Base-by-base conservation (phyloP, 164 flowering plant genomes). In the Stephania japonica region DNA sequence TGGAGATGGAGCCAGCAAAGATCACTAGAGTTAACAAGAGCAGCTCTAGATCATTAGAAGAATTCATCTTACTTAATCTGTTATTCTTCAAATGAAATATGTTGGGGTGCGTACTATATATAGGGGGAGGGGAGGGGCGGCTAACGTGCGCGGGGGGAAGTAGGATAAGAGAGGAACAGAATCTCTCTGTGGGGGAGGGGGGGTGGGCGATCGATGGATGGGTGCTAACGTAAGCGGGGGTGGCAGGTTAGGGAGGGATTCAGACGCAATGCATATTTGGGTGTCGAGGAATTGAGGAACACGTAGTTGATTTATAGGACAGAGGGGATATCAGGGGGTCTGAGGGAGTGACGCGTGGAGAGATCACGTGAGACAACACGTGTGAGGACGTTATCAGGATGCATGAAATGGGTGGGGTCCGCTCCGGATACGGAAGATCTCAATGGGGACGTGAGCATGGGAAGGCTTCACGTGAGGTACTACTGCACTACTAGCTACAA, bases 351-450 rank as follows among this genome's bases (percentile, higher is more conserved):
- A 18, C 49, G 16, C 42, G 77, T 77, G 77, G 7, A 18, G 9
- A 27, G 24, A 50, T 70, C 84, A 82, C 86, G 82, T 82, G 87
- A 77, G 76, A 62, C 13, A 76, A 72, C 87, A 86, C 87, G 85
- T 84, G 91, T 73, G 83, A 68, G 50, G 24, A 41, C 61, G 50
- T 24, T 3, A 38, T 32, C 65, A 68, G 13, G 61, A 61, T 53
- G 62, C 41, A 65, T 32, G 61, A 23, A 43, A 27, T 13, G 63
- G 65, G 13, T 67, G 82, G 83, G 84, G 70, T 70, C 84, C 83
- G 72, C 62, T 3, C 0, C 1, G 75, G 88, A 87, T 87, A 82
- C 85, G 87, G 89, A 81, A 78, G 80, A 88, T 88, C 89, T 47
- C 19, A 43, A 84, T 87, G 82, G 88, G 92, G 89, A 78, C 85